phyloP scores from a whole-genome alignment of 257 asterid genomes.

The Plantago ovata region DNA sequence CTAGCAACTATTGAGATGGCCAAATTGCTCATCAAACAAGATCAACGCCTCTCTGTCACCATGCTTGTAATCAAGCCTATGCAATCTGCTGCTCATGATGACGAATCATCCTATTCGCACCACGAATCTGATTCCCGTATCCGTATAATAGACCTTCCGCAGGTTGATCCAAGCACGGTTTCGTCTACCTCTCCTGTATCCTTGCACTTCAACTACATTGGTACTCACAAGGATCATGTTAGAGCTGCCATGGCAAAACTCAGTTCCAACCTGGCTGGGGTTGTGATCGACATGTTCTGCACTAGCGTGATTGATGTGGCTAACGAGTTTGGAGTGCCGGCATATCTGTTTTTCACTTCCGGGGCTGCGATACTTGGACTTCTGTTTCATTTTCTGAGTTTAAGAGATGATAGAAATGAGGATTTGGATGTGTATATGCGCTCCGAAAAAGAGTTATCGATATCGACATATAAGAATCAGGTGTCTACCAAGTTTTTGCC shows the following conservation, averaged over 20 bases:
- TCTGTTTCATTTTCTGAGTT: constrained; percentile 25
- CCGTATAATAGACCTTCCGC: constrained; percentile 18
- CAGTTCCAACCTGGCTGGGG: constrained; percentile 2
- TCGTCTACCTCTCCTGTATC: not conserved
- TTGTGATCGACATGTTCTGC: constrained; percentile 35
- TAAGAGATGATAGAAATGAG: constrained; percentile 17
- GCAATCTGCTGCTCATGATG: not conserved
- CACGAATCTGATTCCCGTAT: constrained; percentile 7
- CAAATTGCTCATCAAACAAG: constrained; percentile 19
- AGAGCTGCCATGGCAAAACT: constrained; percentile 18
- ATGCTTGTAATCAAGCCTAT: constrained; percentile 27
- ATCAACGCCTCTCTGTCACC: constrained; percentile 25
- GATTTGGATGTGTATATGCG: constrained; percentile 12
- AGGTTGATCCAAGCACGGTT: not conserved
- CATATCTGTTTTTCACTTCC: constrained; percentile 25
- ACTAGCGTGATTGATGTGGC: constrained; percentile 37
- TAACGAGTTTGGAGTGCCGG: constrained; percentile 25
- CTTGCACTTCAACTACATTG: constrained; percentile 6
- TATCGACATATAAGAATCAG: constrained; percentile 15
- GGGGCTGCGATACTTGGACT: constrained; percentile 30
- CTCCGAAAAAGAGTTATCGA: not conserved
- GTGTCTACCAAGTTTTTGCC: constrained; percentile 26
- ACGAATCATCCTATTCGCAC: not conserved
- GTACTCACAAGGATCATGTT: constrained; percentile 25
- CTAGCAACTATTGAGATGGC: constrained; percentile 30